Conservation (phyloP, 2,329 filamentous ascomycete genomes). For the Aspergillus awamori region DNA sequence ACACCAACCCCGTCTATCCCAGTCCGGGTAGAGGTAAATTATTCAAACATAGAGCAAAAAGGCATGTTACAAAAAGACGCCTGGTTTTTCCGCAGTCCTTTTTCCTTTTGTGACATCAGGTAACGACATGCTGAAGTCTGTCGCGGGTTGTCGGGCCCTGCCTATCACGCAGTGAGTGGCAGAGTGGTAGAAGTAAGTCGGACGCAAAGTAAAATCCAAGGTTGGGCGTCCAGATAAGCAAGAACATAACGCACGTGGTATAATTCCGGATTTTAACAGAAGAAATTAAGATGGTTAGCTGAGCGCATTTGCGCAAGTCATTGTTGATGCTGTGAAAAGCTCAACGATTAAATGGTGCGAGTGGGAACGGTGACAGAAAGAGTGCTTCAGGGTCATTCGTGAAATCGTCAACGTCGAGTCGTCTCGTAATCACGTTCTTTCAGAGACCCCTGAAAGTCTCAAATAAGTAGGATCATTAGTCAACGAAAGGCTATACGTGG, state of each 20-base stretch:
- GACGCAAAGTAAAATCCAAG: not conserved
- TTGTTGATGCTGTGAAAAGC: slow-evolving; percentile 8
- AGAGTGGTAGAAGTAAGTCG: not conserved
- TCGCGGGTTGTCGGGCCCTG: not conserved
- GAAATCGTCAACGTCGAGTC: slow-evolving; percentile 32
- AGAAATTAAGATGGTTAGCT: slow-evolving; percentile 23
- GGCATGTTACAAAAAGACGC: slow-evolving; percentile 7
- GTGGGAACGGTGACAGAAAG: slow-evolving; percentile 6
- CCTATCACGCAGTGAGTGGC: slow-evolving; percentile 6
- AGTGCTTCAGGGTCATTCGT: slow-evolving; percentile 26
- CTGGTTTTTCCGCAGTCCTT: not conserved
- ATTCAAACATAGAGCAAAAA: slow-evolving; percentile 15
- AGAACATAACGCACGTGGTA: slow-evolving; percentile 25
- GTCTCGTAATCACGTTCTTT: slow-evolving; percentile 24
- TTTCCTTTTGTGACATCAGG: not conserved
- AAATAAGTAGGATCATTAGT: slow-evolving; percentile 11
- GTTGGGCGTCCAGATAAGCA: slow-evolving; percentile 26
- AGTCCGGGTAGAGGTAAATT: slow-evolving; percentile 1
- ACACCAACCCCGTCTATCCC: slow-evolving; percentile 10
- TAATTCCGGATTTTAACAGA: slow-evolving; percentile 36
- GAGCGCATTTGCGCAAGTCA: slow-evolving; percentile 10
- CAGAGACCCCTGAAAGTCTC: slow-evolving; percentile 20
- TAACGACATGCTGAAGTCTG: slow-evolving; percentile 5
- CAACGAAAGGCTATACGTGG: not conserved
- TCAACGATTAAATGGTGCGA: slow-evolving; percentile 14